Percentiles rank a stretch among this genome's conserved stretches.
phyloP scores from a whole-genome alignment of 495 filamentous ascomycete genomes.

The Lasiosphaeris hirsuta region DNA sequence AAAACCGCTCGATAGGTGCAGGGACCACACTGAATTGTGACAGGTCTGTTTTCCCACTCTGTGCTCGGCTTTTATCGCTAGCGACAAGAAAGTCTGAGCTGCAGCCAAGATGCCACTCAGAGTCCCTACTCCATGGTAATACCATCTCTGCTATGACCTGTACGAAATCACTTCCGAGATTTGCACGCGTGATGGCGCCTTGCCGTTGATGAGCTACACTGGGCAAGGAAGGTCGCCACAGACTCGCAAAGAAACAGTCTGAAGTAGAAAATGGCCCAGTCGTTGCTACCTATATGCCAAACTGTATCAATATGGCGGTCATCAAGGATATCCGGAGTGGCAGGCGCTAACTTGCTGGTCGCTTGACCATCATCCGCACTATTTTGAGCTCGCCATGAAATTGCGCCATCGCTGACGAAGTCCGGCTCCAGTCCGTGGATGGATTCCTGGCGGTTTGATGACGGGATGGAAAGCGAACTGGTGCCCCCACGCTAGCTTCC shows the following conservation, averaged over 20 bases:
- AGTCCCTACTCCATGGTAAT: too few species aligned
- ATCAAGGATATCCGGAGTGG: not conserved
- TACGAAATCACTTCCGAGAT: too few species aligned
- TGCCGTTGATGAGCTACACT: too few species aligned
- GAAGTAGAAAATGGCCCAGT: not conserved
- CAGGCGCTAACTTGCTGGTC: constrained; percentile 3
- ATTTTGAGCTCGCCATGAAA: constrained; percentile 11
- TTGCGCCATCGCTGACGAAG: constrained; percentile 9
- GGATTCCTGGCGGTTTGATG: too few species aligned
- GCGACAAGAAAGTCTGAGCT: too few species aligned
- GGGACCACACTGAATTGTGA: not conserved
- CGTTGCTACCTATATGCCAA: not conserved
- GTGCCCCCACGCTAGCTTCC: too few species aligned
- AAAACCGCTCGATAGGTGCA: not conserved
- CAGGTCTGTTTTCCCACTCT: too few species aligned
- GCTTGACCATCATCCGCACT: constrained; percentile 8
- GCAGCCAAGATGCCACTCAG: too few species aligned
- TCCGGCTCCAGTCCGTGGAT: not conserved
- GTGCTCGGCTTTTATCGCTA: too few species aligned
- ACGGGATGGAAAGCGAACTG: too few species aligned
- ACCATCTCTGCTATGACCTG: too few species aligned
- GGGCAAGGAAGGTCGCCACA: too few species aligned
- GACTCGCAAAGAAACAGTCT: not conserved
- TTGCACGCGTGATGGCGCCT: not conserved
- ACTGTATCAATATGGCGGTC: constrained; percentile 4